Evolutionary conservation across 2,329 filamentous ascomycete species (phyloP).

Genomic region (Anthostomella pinea): DNA sequence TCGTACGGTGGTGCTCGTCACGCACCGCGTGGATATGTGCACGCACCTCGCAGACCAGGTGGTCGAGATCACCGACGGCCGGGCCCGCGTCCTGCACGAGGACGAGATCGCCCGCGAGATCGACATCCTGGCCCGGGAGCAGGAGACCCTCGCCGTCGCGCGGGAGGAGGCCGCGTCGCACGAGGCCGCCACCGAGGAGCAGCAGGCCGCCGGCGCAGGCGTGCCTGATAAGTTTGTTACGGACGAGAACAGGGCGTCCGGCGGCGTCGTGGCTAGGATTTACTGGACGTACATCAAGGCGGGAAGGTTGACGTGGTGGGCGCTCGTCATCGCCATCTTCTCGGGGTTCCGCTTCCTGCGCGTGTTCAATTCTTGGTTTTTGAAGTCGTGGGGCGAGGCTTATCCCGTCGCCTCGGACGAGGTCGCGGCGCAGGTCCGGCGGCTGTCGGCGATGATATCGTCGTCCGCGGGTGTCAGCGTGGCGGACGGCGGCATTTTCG

Average conservation of each 20-base stretch:
- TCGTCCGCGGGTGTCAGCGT: too few relatives aligned
- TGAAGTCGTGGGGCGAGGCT: conserved; percentile 84
- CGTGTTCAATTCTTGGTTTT: conserved; percentile 71
- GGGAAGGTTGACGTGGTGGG: conserved; percentile 73
- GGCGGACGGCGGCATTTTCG: conserved; percentile 36
- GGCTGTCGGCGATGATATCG: too few relatives aligned
- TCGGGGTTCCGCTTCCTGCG: conserved; percentile 61
- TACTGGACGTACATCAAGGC: conserved; percentile 87
- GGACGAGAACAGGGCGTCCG: conserved; percentile 71
- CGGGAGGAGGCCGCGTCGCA: conserved; percentile 33
- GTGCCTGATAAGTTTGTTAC: conserved; percentile 75
- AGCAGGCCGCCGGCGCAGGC: conserved; percentile 48
- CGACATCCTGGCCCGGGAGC: conserved; percentile 29
- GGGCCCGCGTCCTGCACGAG: conserved; percentile 47
- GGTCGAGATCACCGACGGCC: conserved; percentile 64
- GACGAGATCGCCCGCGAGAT: conserved; percentile 42
- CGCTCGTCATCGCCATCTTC: conserved; percentile 60
- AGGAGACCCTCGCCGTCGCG: conserved; percentile 18
- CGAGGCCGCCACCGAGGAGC: conserved; percentile 33
- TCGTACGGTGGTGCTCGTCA: conserved; percentile 75
- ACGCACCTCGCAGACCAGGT: conserved; percentile 70
- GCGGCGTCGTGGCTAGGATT: conserved; percentile 70
- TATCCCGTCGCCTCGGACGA: too few relatives aligned
- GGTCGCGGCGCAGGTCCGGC: conserved; percentile 9
- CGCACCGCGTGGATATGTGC: conserved; percentile 76